Base-by-base conservation (phyloP, 2,329 filamentous ascomycete genomes). In the Sporothrix luriei region DNA sequence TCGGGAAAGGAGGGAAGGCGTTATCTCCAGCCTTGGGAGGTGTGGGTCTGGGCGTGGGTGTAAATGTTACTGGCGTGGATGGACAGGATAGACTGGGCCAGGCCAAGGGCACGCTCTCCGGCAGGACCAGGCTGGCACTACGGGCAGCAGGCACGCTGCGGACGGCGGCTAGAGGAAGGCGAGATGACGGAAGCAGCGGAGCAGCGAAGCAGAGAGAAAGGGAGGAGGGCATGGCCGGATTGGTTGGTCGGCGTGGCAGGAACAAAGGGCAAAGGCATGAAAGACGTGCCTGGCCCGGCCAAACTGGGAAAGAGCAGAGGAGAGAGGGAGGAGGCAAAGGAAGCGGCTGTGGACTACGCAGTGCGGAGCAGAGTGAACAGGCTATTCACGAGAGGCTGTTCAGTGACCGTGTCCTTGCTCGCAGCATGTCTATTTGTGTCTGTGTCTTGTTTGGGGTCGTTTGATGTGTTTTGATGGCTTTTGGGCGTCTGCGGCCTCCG, bases 231-330 rank as follows among this genome's bases (percentile, higher is more conserved):
- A 52, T 66, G 26, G 62, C 48, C 46, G 64, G 48, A 24, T 54
- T 66, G 64, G 59, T 64, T 64, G 59, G 59, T n/a, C 43, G 57
- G 59, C 43, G 14, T 33, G 61, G 43, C 61, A 64, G 61, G 65
- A 57, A 24, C 29, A 21, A 55, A 51, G 26, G 10, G 40, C 40
- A 43, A 65, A 51, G 43, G 16, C 19, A 67, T 24, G 14, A 43
- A 43, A 43, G 40, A 9, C 33, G 33, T 33, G 33, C 33, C 33
- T 33, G 33, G 33, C 33, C 33, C 9, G 33, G 33, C 3, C 33
- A 7, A 33, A 33, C 33, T 33, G 33, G 4, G 33, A 33, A 33
- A 33, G 33, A 7, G 33, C 6, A n/a, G n/a, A n/a, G n/a, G n/a
- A n/a, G n/a, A n/a, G n/a, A n/a, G n/a, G n/a, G 33, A 33, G 33